Conservation (phyloP, 106 monocot genomes). For the Hemerocallis citrina region DNA sequence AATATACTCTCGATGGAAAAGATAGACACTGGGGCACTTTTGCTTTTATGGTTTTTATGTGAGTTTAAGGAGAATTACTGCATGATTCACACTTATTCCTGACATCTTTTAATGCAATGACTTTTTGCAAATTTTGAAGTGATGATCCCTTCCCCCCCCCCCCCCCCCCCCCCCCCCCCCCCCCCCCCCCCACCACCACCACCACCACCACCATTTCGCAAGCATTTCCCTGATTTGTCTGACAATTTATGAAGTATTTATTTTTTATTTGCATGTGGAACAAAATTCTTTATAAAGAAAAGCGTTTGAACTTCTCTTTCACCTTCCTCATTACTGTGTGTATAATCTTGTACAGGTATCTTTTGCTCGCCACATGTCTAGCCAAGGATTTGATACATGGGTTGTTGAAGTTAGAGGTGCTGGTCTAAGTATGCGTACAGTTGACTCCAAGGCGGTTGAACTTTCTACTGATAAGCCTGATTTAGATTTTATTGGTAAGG, state of each 20-base stretch:
- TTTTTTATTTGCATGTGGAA: background rate
- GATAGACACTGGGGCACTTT: no score
- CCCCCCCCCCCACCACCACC: no score
- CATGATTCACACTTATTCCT: no score
- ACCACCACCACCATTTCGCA: no score
- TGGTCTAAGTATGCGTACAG: constrained; percentile 61
- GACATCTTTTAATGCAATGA: no score
- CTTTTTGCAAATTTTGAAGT: no score
- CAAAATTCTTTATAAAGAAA: background rate
- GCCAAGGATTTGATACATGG: constrained; percentile 99
- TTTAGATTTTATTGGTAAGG: constrained; percentile 9
- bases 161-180: no score
- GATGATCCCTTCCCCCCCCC: no score
- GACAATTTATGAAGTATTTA: background rate
- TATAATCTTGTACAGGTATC: constrained; percentile 54
- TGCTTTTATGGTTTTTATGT: no score
- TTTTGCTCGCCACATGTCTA: constrained; percentile 96
- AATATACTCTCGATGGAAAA: no score
- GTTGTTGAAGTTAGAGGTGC: constrained; percentile 95
- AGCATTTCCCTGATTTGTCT: background rate
- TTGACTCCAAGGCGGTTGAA: constrained; percentile 17
- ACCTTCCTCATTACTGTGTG: background rate
- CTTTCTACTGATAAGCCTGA: constrained; percentile 9
- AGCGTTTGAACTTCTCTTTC: background rate
- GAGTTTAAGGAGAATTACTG: no score